Evolutionary conservation across 2,329 filamentous ascomycete genomes (phyloP).

Genomic region (Ophiostoma himal-ulmi): DNA sequence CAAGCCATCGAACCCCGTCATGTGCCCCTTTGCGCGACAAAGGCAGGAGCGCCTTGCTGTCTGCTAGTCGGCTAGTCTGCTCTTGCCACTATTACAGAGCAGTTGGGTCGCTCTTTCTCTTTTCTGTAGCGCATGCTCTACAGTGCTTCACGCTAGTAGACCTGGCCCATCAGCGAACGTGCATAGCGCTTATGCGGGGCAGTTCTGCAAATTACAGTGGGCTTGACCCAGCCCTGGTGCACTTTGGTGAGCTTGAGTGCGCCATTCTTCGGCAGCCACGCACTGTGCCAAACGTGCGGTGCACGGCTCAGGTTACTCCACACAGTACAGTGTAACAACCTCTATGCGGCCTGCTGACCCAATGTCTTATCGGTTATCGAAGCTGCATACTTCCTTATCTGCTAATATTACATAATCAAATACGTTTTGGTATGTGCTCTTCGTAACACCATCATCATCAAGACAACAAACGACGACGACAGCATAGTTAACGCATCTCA

Average conservation of each 20-base stretch:
- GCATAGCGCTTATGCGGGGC: conserved; percentile 18
- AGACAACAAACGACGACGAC: background rate
- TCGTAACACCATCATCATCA: background rate
- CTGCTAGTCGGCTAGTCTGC: background rate
- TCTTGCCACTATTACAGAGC: background rate
- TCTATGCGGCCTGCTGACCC: background rate
- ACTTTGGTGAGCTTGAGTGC: background rate
- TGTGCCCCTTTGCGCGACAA: conserved; percentile 5
- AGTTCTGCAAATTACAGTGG: conserved; percentile 13
- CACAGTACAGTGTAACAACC: background rate
- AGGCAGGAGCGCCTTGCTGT: background rate
- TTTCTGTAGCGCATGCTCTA: background rate
- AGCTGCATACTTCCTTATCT: background rate
- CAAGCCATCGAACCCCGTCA: conserved; percentile 10
- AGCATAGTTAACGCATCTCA: background rate
- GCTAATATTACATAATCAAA: background rate
- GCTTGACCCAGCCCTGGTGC: background rate
- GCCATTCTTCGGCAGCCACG: background rate
- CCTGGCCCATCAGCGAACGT: background rate
- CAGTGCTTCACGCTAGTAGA: conserved; percentile 5
- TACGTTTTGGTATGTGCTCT: background rate
- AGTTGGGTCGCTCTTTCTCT: background rate
- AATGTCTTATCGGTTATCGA: background rate
- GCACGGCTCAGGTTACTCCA: background rate
- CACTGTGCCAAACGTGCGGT: background rate